Conservation (phyloP, 1,284 basidiomycete species). For the Xerocomus amazonicus region DNA sequence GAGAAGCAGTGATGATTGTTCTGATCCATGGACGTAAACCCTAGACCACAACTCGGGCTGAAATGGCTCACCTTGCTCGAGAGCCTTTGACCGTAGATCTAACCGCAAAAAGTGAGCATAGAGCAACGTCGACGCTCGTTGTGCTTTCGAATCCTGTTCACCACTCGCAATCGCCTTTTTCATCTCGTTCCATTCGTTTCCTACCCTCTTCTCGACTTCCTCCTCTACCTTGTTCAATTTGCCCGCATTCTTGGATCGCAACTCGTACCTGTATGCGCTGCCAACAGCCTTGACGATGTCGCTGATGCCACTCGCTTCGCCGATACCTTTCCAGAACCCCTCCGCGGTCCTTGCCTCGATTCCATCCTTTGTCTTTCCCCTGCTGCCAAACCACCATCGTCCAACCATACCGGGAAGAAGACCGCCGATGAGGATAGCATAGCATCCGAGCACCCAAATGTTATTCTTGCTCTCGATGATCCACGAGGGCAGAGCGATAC, state of each 20-base stretch:
- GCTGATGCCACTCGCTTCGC: conserved; percentile 75
- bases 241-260: conserved; percentile 32
- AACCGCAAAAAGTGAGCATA: conserved; percentile 87
- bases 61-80: conserved; percentile 58
- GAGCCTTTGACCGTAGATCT: conserved; percentile 50
- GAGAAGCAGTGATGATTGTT: conserved; percentile 66
- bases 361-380: conserved; percentile 90
- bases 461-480: conserved; percentile 92
- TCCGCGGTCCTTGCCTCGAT: conserved; percentile 83
- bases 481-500: conserved; percentile 95
- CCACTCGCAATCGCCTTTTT: conserved; percentile 38
- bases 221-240: conserved; percentile 60
- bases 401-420: conserved; percentile 77
- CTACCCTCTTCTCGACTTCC: conserved; percentile 48
- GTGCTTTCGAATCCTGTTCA: conserved; percentile 37
- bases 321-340: conserved; percentile 83
- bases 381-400: conserved; percentile 97
- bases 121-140: conserved; percentile 65
- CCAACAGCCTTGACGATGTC: conserved; percentile 77
- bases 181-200: conserved; percentile 52
- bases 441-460: conserved; percentile 85
- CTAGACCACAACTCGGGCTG: background rate
- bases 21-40: conserved; percentile 36
- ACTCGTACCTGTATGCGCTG: conserved; percentile 70
- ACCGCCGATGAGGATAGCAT: conserved; percentile 86